A percentile compares a stretch with the other conserved stretches of the same genome.
Evolutionary conservation across 176 grass and related monocot species (phyloP).

Genomic region (Zea mays): DNA sequence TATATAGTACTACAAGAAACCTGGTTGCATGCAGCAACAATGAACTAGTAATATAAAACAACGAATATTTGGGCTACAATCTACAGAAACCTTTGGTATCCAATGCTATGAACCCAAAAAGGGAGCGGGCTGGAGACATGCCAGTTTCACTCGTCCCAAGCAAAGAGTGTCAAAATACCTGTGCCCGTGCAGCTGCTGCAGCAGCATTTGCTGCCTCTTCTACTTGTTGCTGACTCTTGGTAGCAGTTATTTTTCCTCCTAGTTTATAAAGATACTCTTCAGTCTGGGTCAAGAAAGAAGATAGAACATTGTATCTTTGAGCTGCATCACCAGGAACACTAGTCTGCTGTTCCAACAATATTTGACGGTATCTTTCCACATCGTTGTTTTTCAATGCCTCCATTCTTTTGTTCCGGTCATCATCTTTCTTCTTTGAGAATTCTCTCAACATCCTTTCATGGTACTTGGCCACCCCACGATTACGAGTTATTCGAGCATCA

Average conservation of each 20-base stretch:
- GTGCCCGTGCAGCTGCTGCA: conserved; percentile 76
- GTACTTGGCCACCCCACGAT: conserved; percentile 93
- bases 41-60: background rate
- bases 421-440: conserved; percentile 96
- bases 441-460: conserved; percentile 98
- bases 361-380: conserved; percentile 94
- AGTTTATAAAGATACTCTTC: conserved; percentile 99
- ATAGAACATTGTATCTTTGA: conserved; percentile 91
- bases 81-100: background rate
- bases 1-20: conserved; percentile 20
- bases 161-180: conserved; percentile 51
- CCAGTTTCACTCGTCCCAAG: conserved; percentile 12
- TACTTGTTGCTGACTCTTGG: conserved; percentile 88
- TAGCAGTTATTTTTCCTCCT: conserved; percentile 90
- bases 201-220: conserved; percentile 88
- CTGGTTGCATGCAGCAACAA: conserved; percentile 16
- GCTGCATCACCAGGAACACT: conserved; percentile 89
- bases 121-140: background rate
- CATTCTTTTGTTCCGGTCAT: conserved; percentile 96
- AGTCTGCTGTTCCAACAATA: conserved; percentile 90
- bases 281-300: conserved; percentile 93
- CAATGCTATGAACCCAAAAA: conserved; percentile 12
- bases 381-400: conserved; percentile 99
- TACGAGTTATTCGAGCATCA: conserved; percentile 90
- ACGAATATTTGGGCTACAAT: background rate